Percentiles rank a stretch among this genome's conserved stretches.
phyloP scores from a whole-genome alignment of 257 asterid genomes.

The Ajuga chamaepitys region DNA sequence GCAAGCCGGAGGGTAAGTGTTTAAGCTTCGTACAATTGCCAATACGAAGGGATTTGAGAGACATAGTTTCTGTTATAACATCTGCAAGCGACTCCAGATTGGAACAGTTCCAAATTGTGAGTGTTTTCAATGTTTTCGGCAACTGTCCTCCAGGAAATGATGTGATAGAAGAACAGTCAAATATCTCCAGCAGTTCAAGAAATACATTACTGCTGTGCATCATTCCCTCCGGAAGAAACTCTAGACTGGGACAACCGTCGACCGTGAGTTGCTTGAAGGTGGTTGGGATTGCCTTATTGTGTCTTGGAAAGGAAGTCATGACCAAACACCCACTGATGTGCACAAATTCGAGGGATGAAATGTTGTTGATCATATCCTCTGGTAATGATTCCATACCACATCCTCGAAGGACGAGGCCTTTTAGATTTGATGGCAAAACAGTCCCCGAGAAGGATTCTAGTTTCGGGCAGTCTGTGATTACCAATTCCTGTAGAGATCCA shows the following conservation, averaged over 20 bases:
- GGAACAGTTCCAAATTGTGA: slow-evolving; percentile 40
- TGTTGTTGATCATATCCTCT: slow-evolving; percentile 26
- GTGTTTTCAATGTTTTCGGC: slow-evolving; percentile 34
- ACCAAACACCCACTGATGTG: slow-evolving; percentile 38
- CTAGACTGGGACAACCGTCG: slow-evolving; percentile 34
- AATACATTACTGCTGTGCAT: slow-evolving; percentile 27
- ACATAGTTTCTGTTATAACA: slow-evolving; percentile 24
- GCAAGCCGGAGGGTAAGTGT: slow-evolving; percentile 28
- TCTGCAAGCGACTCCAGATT: slow-evolving; percentile 42
- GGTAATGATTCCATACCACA: slow-evolving; percentile 40
- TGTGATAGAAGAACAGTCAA: slow-evolving; percentile 36
- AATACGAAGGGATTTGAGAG: slow-evolving; percentile 34
- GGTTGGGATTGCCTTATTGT: slow-evolving; percentile 23
- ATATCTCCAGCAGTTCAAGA: slow-evolving; percentile 37
- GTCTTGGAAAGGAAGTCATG: slow-evolving; percentile 33
- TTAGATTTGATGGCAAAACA: slow-evolving; percentile 33
- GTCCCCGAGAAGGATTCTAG: slow-evolving; percentile 28
- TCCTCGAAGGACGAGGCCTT: slow-evolving; percentile 40
- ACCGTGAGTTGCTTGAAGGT: slow-evolving; percentile 39
- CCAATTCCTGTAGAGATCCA: slow-evolving; percentile 30
- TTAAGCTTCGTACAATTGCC: slow-evolving; percentile 40
- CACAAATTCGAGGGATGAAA: slow-evolving; percentile 28
- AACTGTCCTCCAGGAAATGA: slow-evolving; percentile 35
- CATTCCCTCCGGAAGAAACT: slow-evolving; percentile 43
- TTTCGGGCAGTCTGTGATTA: slow-evolving; percentile 38